Evolutionary conservation across 2,329 filamentous ascomycete genomes (phyloP).

Genomic region (Aspergillus costaricaensis): DNA sequence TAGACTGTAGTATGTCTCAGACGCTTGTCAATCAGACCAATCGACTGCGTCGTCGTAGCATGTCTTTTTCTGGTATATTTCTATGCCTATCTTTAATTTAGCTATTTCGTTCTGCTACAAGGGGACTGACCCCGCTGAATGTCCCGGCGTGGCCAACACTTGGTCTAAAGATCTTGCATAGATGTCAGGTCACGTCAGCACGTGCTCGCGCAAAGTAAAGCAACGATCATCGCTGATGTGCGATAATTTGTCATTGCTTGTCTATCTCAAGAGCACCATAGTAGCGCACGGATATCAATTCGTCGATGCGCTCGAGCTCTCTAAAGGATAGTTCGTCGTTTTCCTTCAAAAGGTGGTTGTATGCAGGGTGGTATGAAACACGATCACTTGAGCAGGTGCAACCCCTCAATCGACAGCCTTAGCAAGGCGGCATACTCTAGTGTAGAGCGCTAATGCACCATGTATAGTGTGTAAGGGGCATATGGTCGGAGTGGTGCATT

Average conservation of each 20-base stretch:
- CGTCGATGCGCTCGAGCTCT: not conserved
- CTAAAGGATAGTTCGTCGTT: not conserved
- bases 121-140: not conserved
- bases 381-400: not conserved
- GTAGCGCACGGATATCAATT: not conserved
- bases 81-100: too few species aligned
- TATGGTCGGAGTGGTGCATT: not conserved
- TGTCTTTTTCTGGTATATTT: too few species aligned
- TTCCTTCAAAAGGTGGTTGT: not conserved
- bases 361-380: not conserved
- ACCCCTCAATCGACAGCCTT: not conserved
- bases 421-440: not conserved
- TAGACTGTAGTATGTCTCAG: too few species aligned
- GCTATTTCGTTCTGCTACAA: too few species aligned
- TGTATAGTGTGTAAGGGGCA: not conserved
- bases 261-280: not conserved
- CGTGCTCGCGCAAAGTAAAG: not conserved
- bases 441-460: not conserved
- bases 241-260: not conserved
- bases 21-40: too few species aligned
- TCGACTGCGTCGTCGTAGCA: too few species aligned
- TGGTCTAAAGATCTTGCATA: not conserved
- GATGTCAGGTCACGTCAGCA: not conserved
- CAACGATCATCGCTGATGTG: not conserved
- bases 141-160: not conserved